Conservation (phyloP, 345 rosid genomes). For the Melastoma malabathricum region DNA sequence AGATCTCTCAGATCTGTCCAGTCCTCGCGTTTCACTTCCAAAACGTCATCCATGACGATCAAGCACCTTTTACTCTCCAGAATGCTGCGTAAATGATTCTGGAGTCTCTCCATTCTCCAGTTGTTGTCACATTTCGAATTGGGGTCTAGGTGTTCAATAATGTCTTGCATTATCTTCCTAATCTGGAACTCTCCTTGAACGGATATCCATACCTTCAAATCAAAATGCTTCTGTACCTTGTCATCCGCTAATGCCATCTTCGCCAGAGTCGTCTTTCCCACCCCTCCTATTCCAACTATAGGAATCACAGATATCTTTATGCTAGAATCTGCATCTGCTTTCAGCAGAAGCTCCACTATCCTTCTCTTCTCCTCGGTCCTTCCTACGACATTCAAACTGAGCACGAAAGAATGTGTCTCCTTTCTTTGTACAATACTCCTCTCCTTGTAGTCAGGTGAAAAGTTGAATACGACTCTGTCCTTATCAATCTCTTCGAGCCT, state of each 20-base stretch:
- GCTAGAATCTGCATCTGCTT: not conserved
- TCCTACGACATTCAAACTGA: slow-evolving; percentile 8
- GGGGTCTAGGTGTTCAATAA: not conserved
- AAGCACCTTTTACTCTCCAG: slow-evolving; percentile 5
- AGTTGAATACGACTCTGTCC: not conserved
- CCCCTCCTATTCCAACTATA: slow-evolving; percentile 14
- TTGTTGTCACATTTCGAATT: not conserved
- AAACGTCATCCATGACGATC: slow-evolving; percentile 11
- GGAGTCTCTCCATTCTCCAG: slow-evolving; percentile 5
- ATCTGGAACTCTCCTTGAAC: slow-evolving; percentile 2
- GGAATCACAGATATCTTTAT: slow-evolving; percentile 11
- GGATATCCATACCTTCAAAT: slow-evolving; percentile 8
- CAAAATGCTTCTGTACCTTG: slow-evolving; percentile 5
- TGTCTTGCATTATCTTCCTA: not conserved
- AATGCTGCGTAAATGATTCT: not conserved
- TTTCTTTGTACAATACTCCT: not conserved
- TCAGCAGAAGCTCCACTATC: slow-evolving; percentile 3
- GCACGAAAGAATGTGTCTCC: slow-evolving; percentile 12
- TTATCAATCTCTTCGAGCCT: slow-evolving; percentile 4
- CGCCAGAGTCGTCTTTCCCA: slow-evolving; percentile 15
- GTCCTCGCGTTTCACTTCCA: not conserved
- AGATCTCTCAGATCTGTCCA: slow-evolving; percentile 1
- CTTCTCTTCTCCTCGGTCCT: slow-evolving; percentile 8
- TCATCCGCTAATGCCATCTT: slow-evolving; percentile 12
- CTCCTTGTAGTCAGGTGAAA: not conserved